Base-by-base conservation (phyloP, 805 yeast genomes). In the Priceomyces haplophilus region DNA sequence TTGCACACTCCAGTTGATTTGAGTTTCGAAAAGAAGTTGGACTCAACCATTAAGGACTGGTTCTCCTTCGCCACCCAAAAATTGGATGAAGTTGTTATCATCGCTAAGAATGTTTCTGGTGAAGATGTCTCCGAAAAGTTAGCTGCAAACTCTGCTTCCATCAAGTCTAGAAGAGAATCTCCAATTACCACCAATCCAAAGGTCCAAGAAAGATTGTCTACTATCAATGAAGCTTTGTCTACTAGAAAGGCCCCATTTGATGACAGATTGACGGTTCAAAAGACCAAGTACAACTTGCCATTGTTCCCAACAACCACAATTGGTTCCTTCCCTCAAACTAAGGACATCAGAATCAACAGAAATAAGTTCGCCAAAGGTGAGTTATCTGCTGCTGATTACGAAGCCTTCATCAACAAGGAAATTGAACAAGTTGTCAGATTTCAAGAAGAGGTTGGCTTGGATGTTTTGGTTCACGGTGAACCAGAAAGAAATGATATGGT, bases 401-500 rank as follows among this genome's bases (percentile, higher is more conserved):
- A 93, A 75, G 73, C 82, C 67, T 93, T 93, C 83, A 93, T 93
- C 72, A 88, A 93, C 79, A 78, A 88, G 76, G 98, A 93, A 81
- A 93, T 93, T 59, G 91, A 86, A 71, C 83, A 78, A 50, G 98
- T 91, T 64, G 87, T 93, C 75, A 85, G 88, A 79, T 93, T 93
- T 95, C 99, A 93, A 81, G 99, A 93, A 79, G 97, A 93, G 72
- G 83, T 91, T 65, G 99, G 96, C 59, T 82, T 93, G 62, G 99
- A 93, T 69, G 98, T 93, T 61, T 79, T 91, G 60, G 99, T 93
- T 56, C 99, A 93, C 76, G 99, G 99, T 80, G 99, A 93, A 80
- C 99, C 99, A 74, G 99, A 93, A 83, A 87, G 99, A 83, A 93
- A 93, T 79, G 99, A 93, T 79, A 93, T 93, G 99, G 99, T 93